A percentile compares a stretch with the other conserved stretches of the same genome.
Evolutionary conservation across 225 moss, liverwort and hornwort genomes (phyloP).

Genomic region (Ulota crispa): DNA sequence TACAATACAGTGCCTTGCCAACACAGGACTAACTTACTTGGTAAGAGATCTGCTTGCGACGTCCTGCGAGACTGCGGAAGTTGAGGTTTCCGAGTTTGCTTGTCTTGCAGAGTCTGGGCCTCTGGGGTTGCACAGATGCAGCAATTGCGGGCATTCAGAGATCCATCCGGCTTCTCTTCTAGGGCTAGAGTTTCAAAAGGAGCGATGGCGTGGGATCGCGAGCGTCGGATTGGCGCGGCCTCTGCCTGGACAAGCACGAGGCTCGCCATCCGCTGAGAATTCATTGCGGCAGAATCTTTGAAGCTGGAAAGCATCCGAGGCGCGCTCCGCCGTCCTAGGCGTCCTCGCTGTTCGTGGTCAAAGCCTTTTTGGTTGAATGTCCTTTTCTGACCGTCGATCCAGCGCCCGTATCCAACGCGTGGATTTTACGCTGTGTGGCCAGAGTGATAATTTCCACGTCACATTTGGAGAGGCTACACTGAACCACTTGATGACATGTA

Average conservation of each 20-base stretch:
- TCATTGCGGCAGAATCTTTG: background rate
- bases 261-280: background rate
- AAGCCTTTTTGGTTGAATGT: too few species aligned
- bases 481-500: too few species aligned
- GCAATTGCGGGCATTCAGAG: background rate
- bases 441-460: background rate
- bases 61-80: too few species aligned
- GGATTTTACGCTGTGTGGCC: too few species aligned
- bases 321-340: too few species aligned
- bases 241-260: background rate
- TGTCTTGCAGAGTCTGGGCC: too few species aligned
- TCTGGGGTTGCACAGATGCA: too few species aligned
- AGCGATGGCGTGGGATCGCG: background rate
- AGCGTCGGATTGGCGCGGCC: background rate
- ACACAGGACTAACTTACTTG: too few species aligned
- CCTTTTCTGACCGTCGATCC: background rate
- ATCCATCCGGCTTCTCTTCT: background rate
- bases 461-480: background rate
- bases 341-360: too few species aligned
- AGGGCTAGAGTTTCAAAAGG: slow-evolving; percentile 2
- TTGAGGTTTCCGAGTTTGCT: too few species aligned
- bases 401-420: background rate
- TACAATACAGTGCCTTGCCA: too few species aligned
- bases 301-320: background rate
- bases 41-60: too few species aligned